Base-by-base conservation (phyloP, 805 yeast species). In the Naumovozyma dairenensis region DNA sequence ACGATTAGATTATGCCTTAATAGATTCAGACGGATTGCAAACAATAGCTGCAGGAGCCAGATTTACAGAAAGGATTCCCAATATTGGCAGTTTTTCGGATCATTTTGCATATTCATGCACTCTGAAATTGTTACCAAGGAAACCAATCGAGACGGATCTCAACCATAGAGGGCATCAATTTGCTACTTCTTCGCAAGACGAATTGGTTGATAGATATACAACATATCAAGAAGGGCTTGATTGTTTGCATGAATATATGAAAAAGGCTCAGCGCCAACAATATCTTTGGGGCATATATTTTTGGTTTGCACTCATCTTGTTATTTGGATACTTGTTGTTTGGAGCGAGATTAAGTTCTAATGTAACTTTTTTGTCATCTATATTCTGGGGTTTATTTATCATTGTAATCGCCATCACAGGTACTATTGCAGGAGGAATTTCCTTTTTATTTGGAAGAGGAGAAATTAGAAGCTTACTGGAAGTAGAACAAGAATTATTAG, bases 1-100 rank as follows among this genome's bases (percentile, higher is more conserved):
- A 48, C 65, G 98, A 27, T 65, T 92, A 32, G 98, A 92, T 51
- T 92, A 89, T 53, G 93, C 95, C 0, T 67, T 92, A 39, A 72
- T 81, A 32, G 94, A 83, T 51, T 57, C 72, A 1, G 43, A 56
- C 0, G 61, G 62, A 31, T 59, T 86, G 16, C 53, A 45, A 2
- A 79, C 85, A 0, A 38, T 69, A 1, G 66, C 64, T n/a, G 86
- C 93, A 0, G 56, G 65, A 5, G 96, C 86, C 2, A 68, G 67
- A 19, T 87, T 92, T 50, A 77, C 85, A 1, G 94, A 83, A 29
- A 49, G 55, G 16, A 60, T 83, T 6, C 79, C 81, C 0, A 66
- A 62, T 1, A 65, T 82, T 1, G 85, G 93, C 18, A 80, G 94
- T 4, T 78, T 72, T 41, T 84, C 96, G 1, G 98, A 92, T 52